Conservation (phyloP, 1,139 yeast genomes). For the Taphrina pruni region DNA sequence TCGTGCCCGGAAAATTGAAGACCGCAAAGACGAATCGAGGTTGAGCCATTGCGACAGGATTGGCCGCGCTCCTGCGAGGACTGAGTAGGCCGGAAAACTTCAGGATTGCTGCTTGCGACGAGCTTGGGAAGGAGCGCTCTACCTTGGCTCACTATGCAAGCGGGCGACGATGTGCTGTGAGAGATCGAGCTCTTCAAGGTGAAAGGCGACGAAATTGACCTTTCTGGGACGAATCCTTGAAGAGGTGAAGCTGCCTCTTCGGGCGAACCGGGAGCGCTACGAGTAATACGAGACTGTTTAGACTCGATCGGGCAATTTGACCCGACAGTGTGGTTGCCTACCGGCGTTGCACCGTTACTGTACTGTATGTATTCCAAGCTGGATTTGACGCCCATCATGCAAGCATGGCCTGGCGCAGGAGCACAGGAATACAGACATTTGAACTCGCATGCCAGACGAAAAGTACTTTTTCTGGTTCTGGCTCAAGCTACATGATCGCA, state of each 20-base stretch:
- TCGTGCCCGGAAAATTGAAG: conserved; percentile 70
- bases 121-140: not conserved
- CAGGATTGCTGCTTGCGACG: not conserved
- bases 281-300: not conserved
- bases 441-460: too few relatives aligned
- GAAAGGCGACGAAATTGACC: conserved; percentile 18
- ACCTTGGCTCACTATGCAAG: too few relatives aligned
- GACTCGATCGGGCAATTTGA: not conserved
- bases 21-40: conserved; percentile 35
- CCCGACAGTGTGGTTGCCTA: not conserved
- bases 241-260: conserved; percentile 3
- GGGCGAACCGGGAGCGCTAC: conserved; percentile 6
- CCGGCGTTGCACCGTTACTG: too few relatives aligned
- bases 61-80: conserved; percentile 19
- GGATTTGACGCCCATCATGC: too few relatives aligned
- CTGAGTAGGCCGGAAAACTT: conserved; percentile 10
- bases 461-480: not conserved
- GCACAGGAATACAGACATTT: too few relatives aligned
- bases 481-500: conserved; percentile 14
- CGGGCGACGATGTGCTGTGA: too few relatives aligned
- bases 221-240: conserved; percentile 1
- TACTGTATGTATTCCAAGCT: too few relatives aligned
- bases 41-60: conserved; percentile 15
- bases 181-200: too few relatives aligned
- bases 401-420: too few relatives aligned